Conservation (phyloP, 2,329 filamentous ascomycete genomes). For the Sphaerulina vaccinii region DNA sequence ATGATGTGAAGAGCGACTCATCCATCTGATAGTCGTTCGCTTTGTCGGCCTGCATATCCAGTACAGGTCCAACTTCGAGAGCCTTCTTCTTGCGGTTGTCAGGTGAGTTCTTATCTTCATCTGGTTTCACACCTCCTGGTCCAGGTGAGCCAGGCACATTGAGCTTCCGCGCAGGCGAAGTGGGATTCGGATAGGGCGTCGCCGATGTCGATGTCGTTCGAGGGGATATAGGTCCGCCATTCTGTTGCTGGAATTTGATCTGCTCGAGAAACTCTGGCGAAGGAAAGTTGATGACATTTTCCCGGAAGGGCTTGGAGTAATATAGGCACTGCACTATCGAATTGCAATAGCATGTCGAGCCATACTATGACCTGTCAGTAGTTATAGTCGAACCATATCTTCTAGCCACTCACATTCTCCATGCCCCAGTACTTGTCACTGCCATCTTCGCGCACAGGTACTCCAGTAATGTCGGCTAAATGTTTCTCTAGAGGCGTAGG, state of each 20-base stretch:
- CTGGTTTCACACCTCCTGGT: conserved; percentile 64
- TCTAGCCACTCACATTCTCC: conserved; percentile 76
- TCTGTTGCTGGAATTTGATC: conserved; percentile 52
- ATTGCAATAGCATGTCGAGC: conserved; percentile 98
- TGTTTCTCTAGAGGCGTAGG: conserved; percentile 68
- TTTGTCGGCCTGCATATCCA: conserved; percentile 82
- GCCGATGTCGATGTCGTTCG: conserved; percentile 40
- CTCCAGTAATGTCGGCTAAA: conserved; percentile 75
- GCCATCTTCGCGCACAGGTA: conserved; percentile 74
- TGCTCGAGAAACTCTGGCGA: conserved; percentile 67
- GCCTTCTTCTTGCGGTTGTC: conserved; percentile 98
- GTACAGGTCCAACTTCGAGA: conserved; percentile 78
- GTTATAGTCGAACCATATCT: background rate
- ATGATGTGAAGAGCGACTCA: conserved; percentile 87
- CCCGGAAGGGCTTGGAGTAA: conserved; percentile 89
- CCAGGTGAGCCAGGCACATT: conserved; percentile 55
- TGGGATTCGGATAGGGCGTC: conserved; percentile 37
- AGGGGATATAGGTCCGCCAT: conserved; percentile 34
- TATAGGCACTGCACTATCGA: conserved; percentile 97
- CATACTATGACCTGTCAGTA: conserved; percentile 63
- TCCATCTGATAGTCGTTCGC: conserved; percentile 82
- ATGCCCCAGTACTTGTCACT: conserved; percentile 98
- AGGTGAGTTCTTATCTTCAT: conserved; percentile 90
- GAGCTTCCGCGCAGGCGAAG: conserved; percentile 46
- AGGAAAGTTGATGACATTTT: conserved; percentile 91